Percentiles rank a stretch among this genome's conserved stretches.
phyloP scores from a whole-genome alignment of 1,284 basidiomycete genomes.

The Ganoderma boninense region DNA sequence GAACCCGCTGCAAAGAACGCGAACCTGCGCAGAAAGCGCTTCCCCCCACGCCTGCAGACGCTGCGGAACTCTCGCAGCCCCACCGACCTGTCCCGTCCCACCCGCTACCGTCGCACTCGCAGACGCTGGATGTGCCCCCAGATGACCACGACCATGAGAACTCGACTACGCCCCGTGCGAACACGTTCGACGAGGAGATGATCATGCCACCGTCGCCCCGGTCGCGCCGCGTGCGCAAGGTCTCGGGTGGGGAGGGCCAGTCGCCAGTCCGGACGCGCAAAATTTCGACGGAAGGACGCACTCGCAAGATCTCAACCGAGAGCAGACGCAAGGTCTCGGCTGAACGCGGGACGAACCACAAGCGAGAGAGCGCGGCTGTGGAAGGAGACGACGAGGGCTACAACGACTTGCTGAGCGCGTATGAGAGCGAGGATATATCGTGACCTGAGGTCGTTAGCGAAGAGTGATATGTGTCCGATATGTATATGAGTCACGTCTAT shows the following conservation, averaged over 20 bases:
- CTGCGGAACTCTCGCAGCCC: constrained; percentile 50
- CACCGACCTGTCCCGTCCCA: constrained; percentile 38
- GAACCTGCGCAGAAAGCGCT: constrained; percentile 60
- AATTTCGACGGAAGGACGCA: constrained; percentile 37
- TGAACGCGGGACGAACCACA: constrained; percentile 48
- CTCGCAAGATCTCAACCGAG: constrained; percentile 44
- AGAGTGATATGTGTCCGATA: not conserved
- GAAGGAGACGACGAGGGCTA: constrained; percentile 84
- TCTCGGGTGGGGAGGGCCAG: constrained; percentile 38
- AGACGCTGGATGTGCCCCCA: constrained; percentile 63
- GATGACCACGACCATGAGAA: constrained; percentile 58
- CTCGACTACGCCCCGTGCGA: constrained; percentile 62
- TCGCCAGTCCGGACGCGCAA: constrained; percentile 40
- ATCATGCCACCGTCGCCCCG: constrained; percentile 44
- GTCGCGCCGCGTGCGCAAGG: constrained; percentile 53
- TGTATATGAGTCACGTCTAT: not conserved
- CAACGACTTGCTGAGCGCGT: constrained; percentile 78
- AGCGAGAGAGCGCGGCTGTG: constrained; percentile 67
- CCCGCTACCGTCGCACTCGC: constrained; percentile 44
- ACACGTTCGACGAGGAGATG: constrained; percentile 51
- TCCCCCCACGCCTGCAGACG: constrained; percentile 52
- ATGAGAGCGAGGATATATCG: constrained; percentile 68
- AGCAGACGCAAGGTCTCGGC: constrained; percentile 48
- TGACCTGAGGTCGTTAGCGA: not conserved
- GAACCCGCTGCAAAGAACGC: constrained; percentile 42